These are phyloP conservation scores for Leptomonas pyrrhocoris DNA, from an alignment of 208 protist genomes.

Conservation along the genomic window DNA sequence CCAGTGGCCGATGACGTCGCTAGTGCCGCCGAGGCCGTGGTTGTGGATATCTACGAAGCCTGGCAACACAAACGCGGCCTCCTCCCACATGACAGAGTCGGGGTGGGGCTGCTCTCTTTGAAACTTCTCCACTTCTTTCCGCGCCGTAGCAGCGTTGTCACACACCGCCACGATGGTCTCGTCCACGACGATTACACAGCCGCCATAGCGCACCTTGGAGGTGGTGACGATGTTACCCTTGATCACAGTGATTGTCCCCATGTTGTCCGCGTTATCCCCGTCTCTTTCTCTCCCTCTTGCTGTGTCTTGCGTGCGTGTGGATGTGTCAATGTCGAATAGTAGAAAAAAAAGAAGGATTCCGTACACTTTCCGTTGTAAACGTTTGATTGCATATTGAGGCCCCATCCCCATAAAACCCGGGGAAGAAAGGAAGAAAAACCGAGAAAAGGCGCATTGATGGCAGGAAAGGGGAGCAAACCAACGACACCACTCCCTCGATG, in stretches of 20 bases:
- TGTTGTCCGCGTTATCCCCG: neutral
- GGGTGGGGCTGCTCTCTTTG: slow-evolving; percentile 15
- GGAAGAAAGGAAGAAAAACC: neutral
- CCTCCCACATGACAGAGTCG: slow-evolving; percentile 10
- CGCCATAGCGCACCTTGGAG: slow-evolving; percentile 59
- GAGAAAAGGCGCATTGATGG: neutral
- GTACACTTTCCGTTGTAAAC: too few relatives aligned
- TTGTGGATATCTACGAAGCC: slow-evolving; percentile 86
- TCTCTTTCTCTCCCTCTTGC: neutral
- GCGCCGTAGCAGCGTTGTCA: slow-evolving; percentile 25
- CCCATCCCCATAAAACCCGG: too few relatives aligned
- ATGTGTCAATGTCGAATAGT: neutral
- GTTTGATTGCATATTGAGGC: too few relatives aligned
- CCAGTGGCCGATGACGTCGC: slow-evolving; percentile 75
- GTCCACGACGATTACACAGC: slow-evolving; percentile 49
- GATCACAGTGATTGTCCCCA: slow-evolving; percentile 42
- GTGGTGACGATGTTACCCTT: slow-evolving; percentile 71
- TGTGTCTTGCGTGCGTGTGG: neutral
- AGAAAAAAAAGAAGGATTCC: neutral
- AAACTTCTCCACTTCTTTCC: slow-evolving; percentile 29
- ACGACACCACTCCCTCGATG: too few relatives aligned
- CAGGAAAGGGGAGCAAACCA: too few relatives aligned
- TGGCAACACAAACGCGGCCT: slow-evolving; percentile 58
- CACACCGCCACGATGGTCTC: slow-evolving; percentile 42
- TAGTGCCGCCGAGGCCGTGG: slow-evolving; percentile 65